Base-by-base conservation (phyloP, 805 yeast genomes). In the Debaryomyces prosopidis region DNA sequence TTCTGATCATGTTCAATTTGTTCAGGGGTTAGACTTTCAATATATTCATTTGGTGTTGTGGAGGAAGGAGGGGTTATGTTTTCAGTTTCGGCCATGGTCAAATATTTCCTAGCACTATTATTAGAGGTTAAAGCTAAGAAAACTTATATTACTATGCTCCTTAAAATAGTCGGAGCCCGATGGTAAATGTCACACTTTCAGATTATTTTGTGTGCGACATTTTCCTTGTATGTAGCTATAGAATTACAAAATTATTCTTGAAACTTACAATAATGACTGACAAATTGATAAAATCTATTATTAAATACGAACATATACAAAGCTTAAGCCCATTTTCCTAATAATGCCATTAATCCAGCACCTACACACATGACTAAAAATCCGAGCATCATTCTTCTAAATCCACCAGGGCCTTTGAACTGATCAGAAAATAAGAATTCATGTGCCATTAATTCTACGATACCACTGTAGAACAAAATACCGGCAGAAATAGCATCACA, bases 401-500 rank as follows among this genome's bases (percentile, higher is more conserved):
- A 68, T 1, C 84, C 81, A 31, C 63, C 67, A n/a, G 67, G 60
- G n/a, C 87, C 84, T 55, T 81, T 81, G 60, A 86, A 82, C 53
- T 80, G 85, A 43, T 75, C 79, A 15, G 85, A 74, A 59, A 74
- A 79, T 46, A 84, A 67, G 56, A 85, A 82, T 53, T 88, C 95
- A 53, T 82, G 84, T 2, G 92, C 94, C 84, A 87, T 78, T 46
- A 87, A 68, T 62, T 87, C 95, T 10, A 87, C 87, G 36, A 87
- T 60, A 45, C 91, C 89, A 18, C 90, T 84, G 65, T 87, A 88
- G 23, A 87, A 69, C 54, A 88, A 70, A 45, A 88, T 83, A 39
- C 96, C 96, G 0, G 92, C 76, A 23, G 92, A 85, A 39, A 88
- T 72, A 1, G 92, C 72, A 59, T 88, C 94, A 53, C 86, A 82